A percentile compares a stretch with the other conserved stretches of the same genome.
Conservation (phyloP, 306 rosid species). For the Sicyos edulis region DNA sequence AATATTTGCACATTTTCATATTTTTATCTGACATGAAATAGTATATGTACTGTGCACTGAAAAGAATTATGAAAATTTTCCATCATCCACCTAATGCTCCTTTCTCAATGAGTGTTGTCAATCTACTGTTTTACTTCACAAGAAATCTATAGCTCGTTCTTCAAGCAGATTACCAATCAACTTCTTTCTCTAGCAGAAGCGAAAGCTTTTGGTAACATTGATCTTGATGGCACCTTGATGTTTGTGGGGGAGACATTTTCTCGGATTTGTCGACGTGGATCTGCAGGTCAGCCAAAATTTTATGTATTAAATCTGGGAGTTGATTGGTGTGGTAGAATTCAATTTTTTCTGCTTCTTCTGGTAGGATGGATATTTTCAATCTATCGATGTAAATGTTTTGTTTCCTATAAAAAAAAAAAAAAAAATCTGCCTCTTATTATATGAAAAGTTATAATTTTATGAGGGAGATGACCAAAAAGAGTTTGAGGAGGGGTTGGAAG, state of each 20-base stretch:
- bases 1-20: slow-evolving; percentile 2
- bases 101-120: not conserved
- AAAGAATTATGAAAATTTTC: not conserved
- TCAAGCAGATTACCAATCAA: slow-evolving; percentile 67
- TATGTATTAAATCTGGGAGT: slow-evolving; percentile 19
- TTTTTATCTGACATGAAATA: not conserved
- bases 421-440: not conserved
- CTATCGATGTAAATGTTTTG: no score
- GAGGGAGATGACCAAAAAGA: not conserved
- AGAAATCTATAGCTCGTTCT: slow-evolving; percentile 54
- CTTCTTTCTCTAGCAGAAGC: slow-evolving; percentile 61
- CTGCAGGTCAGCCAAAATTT: slow-evolving; percentile 58
- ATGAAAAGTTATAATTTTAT: not conserved
- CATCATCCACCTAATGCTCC: not conserved
- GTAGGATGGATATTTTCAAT: no score
- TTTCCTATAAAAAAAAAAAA: no score
- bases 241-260: slow-evolving; percentile 81
- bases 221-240: slow-evolving; percentile 40
- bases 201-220: slow-evolving; percentile 23
- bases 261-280: slow-evolving; percentile 88
- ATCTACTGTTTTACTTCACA: slow-evolving; percentile 39
- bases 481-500: not conserved
- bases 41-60: not conserved
- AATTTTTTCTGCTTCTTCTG: no score
- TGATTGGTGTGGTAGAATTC: not conserved